Evolutionary conservation across 73 alveolate species (phyloP), one percentile per base, ranked within the genome.

Genomic region (Tetrahymena malaccensis): DNA sequence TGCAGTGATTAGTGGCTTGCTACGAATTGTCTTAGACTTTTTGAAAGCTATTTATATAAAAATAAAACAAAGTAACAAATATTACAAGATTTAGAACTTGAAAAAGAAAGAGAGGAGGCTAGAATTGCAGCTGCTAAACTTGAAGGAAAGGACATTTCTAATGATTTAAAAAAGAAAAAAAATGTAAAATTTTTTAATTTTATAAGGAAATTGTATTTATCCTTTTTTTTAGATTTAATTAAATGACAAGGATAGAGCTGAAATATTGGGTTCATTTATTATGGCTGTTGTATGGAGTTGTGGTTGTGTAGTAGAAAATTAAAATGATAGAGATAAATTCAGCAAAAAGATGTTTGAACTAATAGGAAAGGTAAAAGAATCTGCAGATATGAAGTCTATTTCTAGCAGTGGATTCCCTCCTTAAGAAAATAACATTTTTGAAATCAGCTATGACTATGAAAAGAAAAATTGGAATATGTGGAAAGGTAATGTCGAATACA

Each of bases 41-140:
- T 97, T 37, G 96, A 94, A 50, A 93, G 97, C 21, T 93, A 94
- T 34, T 94, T 97, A 4, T 57, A 94, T n/a, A 94, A 94, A 37
- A 94, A 96, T n/a, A 96, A 97, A 31, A 96, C 98, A 6, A 95
- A 95, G 57, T 94, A 96, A 22, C 55, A 94, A 31, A 44, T 96
- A 21, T 38, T 83, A 0, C 56, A 93, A 58, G 97, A 97, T 93
- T n/a, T 70, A 37, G 99, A 96, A 85, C 84, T 94, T 22, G 95
- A 95, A 38, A 96, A 96, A 43, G 96, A 94, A 35, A 94, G 95
- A 84, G 96, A 97, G 93, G 95, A 96, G n/a, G 95, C 95, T 2
- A 96, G 94, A 93, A 93, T 93, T 27, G 94, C 93, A 43, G 96
- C 95, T 16, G 33, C 57, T 35, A 27, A 94, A 40, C 58, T 43